Evolutionary conservation across 2,329 filamentous ascomycete genomes (phyloP).

Genomic region (Phoma sp.): DNA sequence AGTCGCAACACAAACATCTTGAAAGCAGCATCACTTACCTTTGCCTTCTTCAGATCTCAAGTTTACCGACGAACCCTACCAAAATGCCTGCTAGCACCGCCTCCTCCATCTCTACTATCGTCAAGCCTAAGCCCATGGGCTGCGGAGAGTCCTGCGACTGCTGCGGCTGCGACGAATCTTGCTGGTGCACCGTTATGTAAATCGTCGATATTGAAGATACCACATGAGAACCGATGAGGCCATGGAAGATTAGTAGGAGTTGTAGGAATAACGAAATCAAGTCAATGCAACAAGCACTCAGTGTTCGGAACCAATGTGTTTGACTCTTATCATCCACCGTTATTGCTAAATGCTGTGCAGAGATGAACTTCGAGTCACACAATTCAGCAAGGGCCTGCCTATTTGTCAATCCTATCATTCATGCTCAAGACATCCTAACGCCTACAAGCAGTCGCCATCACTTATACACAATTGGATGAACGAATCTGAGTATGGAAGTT

Average conservation of each 20-base stretch:
- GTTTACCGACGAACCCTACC: conserved; percentile 1
- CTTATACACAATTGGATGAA: no score
- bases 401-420: no score
- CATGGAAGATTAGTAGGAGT: neutral
- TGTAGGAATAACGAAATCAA: neutral
- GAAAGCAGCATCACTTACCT: neutral
- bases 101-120: conserved; percentile 46
- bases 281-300: neutral
- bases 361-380: no score
- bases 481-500: no score
- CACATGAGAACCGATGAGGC: neutral
- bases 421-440: neutral
- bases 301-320: no score
- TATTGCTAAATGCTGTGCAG: neutral
- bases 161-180: conserved; percentile 50
- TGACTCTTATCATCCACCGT: neutral
- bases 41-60: neutral
- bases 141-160: conserved; percentile 49
- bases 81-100: conserved; percentile 46
- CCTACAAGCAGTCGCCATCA: neutral
- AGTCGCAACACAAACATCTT: neutral
- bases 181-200: conserved; percentile 48
- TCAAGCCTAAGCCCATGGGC: conserved; percentile 47
- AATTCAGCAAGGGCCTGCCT: no score
- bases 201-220: neutral